phyloP scores from a whole-genome alignment of 441 rosid species.

The Sinapis alba region DNA sequence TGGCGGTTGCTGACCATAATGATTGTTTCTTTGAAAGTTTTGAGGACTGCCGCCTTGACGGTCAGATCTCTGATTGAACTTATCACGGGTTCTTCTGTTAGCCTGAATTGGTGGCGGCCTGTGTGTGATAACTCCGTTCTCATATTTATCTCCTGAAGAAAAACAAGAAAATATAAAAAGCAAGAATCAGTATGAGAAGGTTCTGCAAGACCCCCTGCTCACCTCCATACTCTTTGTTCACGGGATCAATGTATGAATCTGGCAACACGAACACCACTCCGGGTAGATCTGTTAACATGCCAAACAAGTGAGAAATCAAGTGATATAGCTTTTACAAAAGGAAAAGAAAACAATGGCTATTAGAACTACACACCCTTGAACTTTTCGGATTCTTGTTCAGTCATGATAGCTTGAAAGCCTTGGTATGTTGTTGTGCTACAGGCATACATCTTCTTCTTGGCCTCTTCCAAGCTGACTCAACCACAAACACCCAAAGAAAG shows the following conservation, averaged over 20 bases:
- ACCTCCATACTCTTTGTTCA: slow-evolving; percentile 94
- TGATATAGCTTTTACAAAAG: not conserved
- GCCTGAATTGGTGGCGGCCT: slow-evolving; percentile 78
- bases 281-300: slow-evolving; percentile 56
- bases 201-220: slow-evolving; percentile 8
- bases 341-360: not conserved
- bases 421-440: slow-evolving; percentile 93
- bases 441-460: slow-evolving; percentile 78
- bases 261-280: slow-evolving; percentile 89
- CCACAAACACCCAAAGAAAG: slow-evolving; percentile 17
- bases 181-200: not conserved
- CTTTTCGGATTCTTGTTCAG: slow-evolving; percentile 80
- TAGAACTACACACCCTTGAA: slow-evolving; percentile 50
- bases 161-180: slow-evolving; percentile 14
- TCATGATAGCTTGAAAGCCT: slow-evolving; percentile 93
- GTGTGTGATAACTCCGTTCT: slow-evolving; percentile 75
- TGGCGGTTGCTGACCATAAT: slow-evolving; percentile 46
- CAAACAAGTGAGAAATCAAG: slow-evolving; percentile 6
- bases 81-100: slow-evolving; percentile 48
- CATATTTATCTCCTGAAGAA: slow-evolving; percentile 76
- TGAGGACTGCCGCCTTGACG: slow-evolving; percentile 47
- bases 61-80: slow-evolving; percentile 42
- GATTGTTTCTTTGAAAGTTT: slow-evolving; percentile 45
- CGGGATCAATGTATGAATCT: slow-evolving; percentile 90
- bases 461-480: slow-evolving; percentile 75